Evolutionary conservation across 2,329 filamentous ascomycete genomes (phyloP), one percentile per base, ranked within the genome.

Genomic region (Neophaeococcomyces mojaviensis): DNA sequence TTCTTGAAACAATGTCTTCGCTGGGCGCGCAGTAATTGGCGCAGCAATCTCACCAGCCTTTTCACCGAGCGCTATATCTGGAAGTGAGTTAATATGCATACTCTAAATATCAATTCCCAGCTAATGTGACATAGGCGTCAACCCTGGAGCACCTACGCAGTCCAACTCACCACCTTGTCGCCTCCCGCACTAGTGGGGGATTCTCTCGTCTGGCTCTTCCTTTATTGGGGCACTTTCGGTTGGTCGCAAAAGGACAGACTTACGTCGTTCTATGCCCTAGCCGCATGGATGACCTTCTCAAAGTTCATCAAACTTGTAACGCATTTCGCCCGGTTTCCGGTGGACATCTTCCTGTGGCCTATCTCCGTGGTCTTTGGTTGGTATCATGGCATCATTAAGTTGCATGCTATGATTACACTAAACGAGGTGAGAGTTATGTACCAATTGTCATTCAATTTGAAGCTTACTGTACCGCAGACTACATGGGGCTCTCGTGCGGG

Each of bases 1-100:
- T 97, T 94, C 61, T 72, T 97, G 53, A 90, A 87, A 62, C 90
- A 97, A 68, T 97, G 90, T 67, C 80, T 90, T 38, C 79, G 90
- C 39, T 97, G 90, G 90, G 88, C 92, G 35, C 82, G 90, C 60
- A 96, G 89, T 73, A 97, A 97, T 68, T 97, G 90, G 90, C 78
- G 90, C 62, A 95, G 88, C 72, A 97, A 97, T 66, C 82, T 88
- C 67, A 96, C 88, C 43, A 96, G 88, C 65, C 75, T 96, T 61
- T 77, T 90, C 54, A 79, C 79, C 53, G 90, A 96, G 68, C 74
- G 84, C 62, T 78, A 88, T 61, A 86, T 96, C 60, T 88, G 86
- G 81, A 81, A 70, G 89, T 95, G 77, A 82, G 88, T 81, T 48
- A 33, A 18, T 12, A 39, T 45, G 36, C 47, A 48, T 49, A 54